These are phyloP conservation scores for Coemansia sp. DNA, from an alignment of 192 early-diverging fungal genomes.

Conservation along the genomic window DNA sequence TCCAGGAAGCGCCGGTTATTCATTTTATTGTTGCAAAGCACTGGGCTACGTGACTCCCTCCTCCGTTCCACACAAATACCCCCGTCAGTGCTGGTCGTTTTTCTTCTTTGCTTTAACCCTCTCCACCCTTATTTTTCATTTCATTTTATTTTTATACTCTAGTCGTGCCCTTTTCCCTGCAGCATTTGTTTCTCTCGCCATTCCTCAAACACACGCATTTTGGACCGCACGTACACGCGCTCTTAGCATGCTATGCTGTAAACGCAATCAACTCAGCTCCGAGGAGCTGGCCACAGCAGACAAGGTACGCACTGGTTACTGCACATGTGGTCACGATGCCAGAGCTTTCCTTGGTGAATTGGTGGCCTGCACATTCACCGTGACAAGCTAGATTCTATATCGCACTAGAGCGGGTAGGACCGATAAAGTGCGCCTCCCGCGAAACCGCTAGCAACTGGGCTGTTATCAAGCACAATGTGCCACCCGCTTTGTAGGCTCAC, in stretches of 20 bases:
- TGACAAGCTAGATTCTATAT: not conserved
- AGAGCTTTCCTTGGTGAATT: not conserved
- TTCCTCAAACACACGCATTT: not conserved
- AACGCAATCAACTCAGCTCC: slow-evolving; percentile 49
- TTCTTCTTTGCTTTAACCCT: slow-evolving; percentile 15
- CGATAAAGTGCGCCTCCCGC: not conserved
- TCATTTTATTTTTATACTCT: slow-evolving; percentile 10
- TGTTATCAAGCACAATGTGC: not conserved
- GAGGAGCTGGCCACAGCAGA: slow-evolving; percentile 63
- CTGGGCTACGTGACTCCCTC: slow-evolving; percentile 14
- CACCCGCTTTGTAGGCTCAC: not conserved
- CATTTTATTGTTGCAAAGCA: slow-evolving; percentile 8
- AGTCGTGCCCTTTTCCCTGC: not conserved
- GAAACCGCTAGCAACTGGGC: not conserved
- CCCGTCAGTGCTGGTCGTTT: slow-evolving; percentile 6
- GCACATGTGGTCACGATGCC: not conserved
- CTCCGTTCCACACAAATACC: slow-evolving; percentile 13
- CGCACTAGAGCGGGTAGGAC: not conserved
- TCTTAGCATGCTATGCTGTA: slow-evolving; percentile 44
- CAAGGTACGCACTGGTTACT: slow-evolving; percentile 33
- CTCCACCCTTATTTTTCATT: not conserved
- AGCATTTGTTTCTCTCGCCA: not conserved
- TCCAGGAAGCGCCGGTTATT: not conserved
- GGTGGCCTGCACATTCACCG: not conserved
- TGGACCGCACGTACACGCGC: slow-evolving; percentile 3